Conservation (phyloP, 306 rosid genomes). For the Vachellia pachyceras region DNA sequence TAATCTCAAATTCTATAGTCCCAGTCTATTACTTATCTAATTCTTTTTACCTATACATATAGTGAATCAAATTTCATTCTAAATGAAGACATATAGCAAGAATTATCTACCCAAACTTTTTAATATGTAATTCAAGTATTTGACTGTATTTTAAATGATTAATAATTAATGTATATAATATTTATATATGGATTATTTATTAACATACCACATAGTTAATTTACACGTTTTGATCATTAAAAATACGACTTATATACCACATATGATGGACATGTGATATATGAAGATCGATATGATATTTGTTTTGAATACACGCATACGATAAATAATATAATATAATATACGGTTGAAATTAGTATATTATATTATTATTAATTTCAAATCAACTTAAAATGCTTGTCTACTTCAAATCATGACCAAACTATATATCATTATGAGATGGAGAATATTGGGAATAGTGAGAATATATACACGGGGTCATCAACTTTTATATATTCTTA, state of each 20-base stretch:
- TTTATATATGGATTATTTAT: not conserved
- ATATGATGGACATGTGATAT: no score
- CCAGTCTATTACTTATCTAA: not conserved
- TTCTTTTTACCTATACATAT: not conserved
- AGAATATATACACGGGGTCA: conserved; percentile 28
- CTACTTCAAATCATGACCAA: conserved; percentile 30
- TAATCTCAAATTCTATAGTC: no score
- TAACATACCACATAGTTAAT: not conserved
- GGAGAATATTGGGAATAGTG: conserved; percentile 27
- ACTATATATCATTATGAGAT: not conserved
- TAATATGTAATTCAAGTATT: not conserved
- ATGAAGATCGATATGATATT: not conserved
- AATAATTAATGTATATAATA: no score
- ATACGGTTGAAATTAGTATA: conserved; percentile 4
- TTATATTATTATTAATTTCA: conserved; percentile 37
- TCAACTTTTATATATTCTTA: conserved; percentile 6
- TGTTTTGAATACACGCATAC: not conserved
- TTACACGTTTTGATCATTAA: not conserved
- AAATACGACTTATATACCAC: not conserved
- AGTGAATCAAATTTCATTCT: not conserved
- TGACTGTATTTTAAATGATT: not conserved
- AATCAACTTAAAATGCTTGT: conserved; percentile 27
- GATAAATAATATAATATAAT: not conserved
- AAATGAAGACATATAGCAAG: not conserved
- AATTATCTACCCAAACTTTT: not conserved